Percentiles rank a stretch among this genome's conserved stretches.
These are phyloP conservation scores for Ceriops zippeliana DNA, from an alignment of 345 rosid genomes.

Conservation along the genomic window DNA sequence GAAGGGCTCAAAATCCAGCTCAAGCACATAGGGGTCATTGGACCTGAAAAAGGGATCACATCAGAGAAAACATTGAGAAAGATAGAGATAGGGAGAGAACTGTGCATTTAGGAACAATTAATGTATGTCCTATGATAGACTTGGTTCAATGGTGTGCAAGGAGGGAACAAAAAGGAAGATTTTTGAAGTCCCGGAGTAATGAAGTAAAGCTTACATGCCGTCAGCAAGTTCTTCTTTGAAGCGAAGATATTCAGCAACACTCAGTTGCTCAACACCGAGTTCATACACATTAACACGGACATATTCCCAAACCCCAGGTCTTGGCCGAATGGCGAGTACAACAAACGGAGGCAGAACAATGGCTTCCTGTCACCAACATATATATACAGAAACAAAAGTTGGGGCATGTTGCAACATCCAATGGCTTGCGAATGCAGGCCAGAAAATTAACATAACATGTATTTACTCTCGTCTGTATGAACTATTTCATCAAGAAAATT, in stretches of 20 bases:
- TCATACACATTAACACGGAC: slow-evolving; percentile 83
- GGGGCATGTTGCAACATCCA: neutral
- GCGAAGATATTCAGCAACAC: slow-evolving; percentile 72
- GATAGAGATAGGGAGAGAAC: too few relatives aligned
- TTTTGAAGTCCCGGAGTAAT: neutral
- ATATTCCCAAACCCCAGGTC: slow-evolving; percentile 99
- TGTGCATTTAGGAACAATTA: neutral
- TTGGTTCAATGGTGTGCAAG: neutral
- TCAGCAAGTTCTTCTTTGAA: slow-evolving; percentile 93
- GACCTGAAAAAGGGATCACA: slow-evolving; percentile 23
- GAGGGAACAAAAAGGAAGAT: slow-evolving; percentile 1
- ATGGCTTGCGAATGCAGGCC: too few relatives aligned
- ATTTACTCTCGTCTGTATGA: too few relatives aligned
- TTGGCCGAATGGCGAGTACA: slow-evolving; percentile 88
- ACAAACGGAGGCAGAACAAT: slow-evolving; percentile 90
- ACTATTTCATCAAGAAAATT: neutral
- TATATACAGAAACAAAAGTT: neutral
- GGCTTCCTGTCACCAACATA: slow-evolving; percentile 61
- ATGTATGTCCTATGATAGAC: neutral
- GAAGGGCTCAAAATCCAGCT: slow-evolving; percentile 97
- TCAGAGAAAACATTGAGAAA: neutral
- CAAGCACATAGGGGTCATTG: slow-evolving; percentile 55
- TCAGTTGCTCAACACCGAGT: slow-evolving; percentile 79
- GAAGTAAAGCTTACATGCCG: slow-evolving; percentile 48
- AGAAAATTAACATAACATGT: too few relatives aligned